Conservation (phyloP, 2,329 filamentous ascomycete species). For the Albophoma yamanashiensis region DNA sequence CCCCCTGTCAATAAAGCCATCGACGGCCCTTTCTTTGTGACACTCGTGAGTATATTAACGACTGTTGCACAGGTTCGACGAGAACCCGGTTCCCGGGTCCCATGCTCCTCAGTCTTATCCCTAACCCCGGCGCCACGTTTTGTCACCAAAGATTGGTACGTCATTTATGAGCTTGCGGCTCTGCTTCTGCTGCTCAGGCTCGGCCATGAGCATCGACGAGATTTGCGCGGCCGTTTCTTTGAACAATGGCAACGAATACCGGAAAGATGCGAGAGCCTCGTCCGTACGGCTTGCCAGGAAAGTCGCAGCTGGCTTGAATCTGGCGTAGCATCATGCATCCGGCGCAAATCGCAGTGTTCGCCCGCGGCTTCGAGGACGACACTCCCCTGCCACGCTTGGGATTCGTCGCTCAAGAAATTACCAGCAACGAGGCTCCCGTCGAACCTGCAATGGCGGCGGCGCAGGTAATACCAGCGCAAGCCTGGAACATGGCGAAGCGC, state of each 20-base stretch:
- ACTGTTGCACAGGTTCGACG: not conserved
- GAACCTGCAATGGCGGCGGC: not conserved
- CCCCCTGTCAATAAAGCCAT: not conserved
- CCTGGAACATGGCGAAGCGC: not conserved
- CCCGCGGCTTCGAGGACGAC: not conserved
- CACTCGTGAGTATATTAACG: not conserved
- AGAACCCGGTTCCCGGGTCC: not conserved
- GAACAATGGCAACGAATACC: not conserved
- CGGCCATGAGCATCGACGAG: not conserved
- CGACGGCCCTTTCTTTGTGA: not conserved
- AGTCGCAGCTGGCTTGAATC: not conserved
- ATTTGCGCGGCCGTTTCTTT: not conserved
- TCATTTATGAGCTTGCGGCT: not conserved
- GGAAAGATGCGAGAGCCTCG: not conserved
- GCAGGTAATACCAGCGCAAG: not conserved
- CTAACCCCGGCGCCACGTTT: not conserved
- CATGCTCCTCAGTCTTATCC: not conserved
- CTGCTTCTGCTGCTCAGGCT: not conserved
- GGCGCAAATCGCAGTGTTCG: not conserved
- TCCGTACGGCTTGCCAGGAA: not conserved
- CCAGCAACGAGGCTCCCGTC: not conserved
- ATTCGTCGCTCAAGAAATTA: not conserved
- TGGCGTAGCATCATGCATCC: not conserved
- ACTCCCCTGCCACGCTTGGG: not conserved
- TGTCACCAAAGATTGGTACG: not conserved